phyloP scores from a whole-genome alignment of 2,329 filamentous ascomycete species.

The Colletotrichum sp. region DNA sequence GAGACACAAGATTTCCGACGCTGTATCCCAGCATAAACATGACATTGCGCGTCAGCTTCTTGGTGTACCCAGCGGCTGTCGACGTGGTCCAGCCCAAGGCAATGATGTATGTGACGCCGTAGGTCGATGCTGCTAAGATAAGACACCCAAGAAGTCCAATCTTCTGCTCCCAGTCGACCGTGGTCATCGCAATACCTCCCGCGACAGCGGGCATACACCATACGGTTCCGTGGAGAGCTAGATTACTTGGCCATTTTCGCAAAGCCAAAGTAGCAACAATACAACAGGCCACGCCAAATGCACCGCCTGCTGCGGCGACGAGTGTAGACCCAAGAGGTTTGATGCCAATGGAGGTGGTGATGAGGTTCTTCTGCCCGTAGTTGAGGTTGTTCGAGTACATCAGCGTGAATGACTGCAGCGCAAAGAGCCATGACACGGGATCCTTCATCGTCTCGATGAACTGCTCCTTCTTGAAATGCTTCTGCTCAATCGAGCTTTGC shows the following conservation, averaged over 20 bases:
- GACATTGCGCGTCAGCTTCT: constrained; percentile 46
- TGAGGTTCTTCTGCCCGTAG: constrained; percentile 43
- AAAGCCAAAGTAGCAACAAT: constrained; percentile 35
- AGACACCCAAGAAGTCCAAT: constrained; percentile 34
- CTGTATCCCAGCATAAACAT: constrained; percentile 43
- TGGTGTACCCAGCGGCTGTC: constrained; percentile 42
- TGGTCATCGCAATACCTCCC: constrained; percentile 35
- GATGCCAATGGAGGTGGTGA: constrained; percentile 38
- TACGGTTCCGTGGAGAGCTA: constrained; percentile 32
- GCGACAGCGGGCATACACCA: constrained; percentile 35
- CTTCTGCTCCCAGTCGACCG: constrained; percentile 32
- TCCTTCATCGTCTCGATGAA: constrained; percentile 32
- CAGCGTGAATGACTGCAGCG: constrained; percentile 33
- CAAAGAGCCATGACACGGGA: constrained; percentile 36
- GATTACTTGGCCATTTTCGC: constrained; percentile 31
- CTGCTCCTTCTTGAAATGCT: constrained; percentile 36
- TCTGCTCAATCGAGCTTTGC: constrained; percentile 42
- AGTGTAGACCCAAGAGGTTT: constrained; percentile 42
- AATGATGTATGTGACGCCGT: constrained; percentile 40
- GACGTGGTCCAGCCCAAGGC: constrained; percentile 42
- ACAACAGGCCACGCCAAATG: constrained; percentile 36
- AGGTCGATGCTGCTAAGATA: constrained; percentile 32
- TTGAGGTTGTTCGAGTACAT: constrained; percentile 43
- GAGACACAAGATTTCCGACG: constrained; percentile 39
- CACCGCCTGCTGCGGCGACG: constrained; percentile 40